Base-by-base conservation (phyloP, 306 rosid species). In the Fagus crenata region DNA sequence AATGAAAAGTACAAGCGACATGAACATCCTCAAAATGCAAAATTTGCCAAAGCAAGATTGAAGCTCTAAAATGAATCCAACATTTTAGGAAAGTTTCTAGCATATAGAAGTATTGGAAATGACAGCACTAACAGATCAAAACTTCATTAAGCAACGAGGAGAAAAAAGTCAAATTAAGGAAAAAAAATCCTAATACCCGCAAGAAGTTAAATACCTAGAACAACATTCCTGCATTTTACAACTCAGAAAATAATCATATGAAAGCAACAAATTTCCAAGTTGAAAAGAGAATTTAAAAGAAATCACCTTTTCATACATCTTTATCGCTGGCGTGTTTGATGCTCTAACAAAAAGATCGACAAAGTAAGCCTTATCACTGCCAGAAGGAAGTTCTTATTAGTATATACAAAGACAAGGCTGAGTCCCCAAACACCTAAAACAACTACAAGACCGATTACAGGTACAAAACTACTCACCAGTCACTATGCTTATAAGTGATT, bases 311-410 rank as follows among this genome's bases (percentile, higher is more conserved):
- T 89, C 97, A 37, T 95, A 95, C 98, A 95, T 95, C 87, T 89
- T 92, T 86, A 95, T 95, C 73, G 98, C 98, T 12, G 98, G 97
- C 42, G 97, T 85, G 82, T 95, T 95, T 71, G 98, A 95, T 58
- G 97, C 98, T 79, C 98, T 89, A 75, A 95, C 98, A 82, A 95
- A 95, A 75, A 95, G 96, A 87, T 95, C 98, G 77, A 92, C 96
- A 71, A 95, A 95, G 82, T 84, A 95, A 65, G 89, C 97, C 86
- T 95, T 95, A 75, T 95, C 95, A 69, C 98, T 95, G 92, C 79
- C 77, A 84, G 77, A 73, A 78, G 35, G 18, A 77, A 69, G 78
- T 63, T 58, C 60, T 65, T 36, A 74, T 43, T 42, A 70, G 72
- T 31, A 71, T 7, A 15, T 37, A 67, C 9, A 37, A 39, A 17